phyloP scores from a whole-genome alignment of 192 early-diverging fungal species.

The Oehlia diaphana region DNA sequence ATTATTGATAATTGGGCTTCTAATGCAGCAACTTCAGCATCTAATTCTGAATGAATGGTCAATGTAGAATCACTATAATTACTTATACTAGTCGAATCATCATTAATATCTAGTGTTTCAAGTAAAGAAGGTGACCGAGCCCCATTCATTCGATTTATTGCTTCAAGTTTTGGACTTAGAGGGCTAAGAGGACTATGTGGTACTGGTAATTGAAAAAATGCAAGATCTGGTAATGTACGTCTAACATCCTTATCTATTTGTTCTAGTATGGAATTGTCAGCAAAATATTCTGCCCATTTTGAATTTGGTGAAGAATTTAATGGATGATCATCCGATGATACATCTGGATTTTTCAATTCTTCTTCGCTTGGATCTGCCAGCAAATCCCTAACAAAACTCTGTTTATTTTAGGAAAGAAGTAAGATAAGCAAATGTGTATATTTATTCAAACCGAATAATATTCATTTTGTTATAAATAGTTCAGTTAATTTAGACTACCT shows the following conservation, averaged over 20 bases:
- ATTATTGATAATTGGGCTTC: not conserved
- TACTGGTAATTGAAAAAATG: constrained; percentile 71
- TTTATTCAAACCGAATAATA: not conserved
- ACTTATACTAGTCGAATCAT: not conserved
- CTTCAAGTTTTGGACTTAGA: constrained; percentile 41
- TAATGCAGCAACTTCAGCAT: constrained; percentile 8
- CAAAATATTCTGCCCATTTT: constrained; percentile 65
- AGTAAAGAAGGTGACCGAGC: constrained; percentile 35
- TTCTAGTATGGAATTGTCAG: constrained; percentile 60
- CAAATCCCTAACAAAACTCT: constrained; percentile 65
- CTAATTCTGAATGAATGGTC: not conserved
- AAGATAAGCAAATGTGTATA: not conserved
- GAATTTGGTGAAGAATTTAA: constrained; percentile 47
- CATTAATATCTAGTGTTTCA: constrained; percentile 31
- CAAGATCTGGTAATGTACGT: constrained; percentile 72
- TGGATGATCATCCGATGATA: constrained; percentile 43
- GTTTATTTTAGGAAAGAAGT: not conserved
- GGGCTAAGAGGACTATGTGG: constrained; percentile 53
- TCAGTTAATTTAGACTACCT: no score
- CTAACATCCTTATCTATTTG: constrained; percentile 79
- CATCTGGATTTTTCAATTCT: constrained; percentile 15
- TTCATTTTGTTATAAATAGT: constrained; percentile 16
- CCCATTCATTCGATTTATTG: constrained; percentile 37
- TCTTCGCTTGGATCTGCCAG: constrained; percentile 57
- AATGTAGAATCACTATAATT: constrained; percentile 3